phyloP scores from a whole-genome alignment of 805 yeast genomes.

The Yamadazyma insecticola region DNA sequence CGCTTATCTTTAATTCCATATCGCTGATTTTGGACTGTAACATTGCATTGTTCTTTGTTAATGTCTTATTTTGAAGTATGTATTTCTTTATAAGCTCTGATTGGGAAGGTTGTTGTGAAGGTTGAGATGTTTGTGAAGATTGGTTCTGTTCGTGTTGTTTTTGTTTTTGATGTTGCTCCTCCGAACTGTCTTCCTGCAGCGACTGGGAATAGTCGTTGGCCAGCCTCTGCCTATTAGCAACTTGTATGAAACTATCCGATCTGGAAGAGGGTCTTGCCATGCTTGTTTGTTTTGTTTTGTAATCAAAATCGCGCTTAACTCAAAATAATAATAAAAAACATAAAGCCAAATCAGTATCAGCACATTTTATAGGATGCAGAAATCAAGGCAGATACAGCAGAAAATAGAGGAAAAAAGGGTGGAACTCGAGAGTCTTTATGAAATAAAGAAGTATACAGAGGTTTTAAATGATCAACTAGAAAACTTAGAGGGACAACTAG shows the following conservation, averaged over 20 bases:
- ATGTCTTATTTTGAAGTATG: slow-evolving; percentile 37
- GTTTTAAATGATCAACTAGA: slow-evolving; percentile 44
- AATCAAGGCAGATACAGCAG: slow-evolving; percentile 13
- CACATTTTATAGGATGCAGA: slow-evolving; percentile 9
- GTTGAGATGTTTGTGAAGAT: too few species aligned
- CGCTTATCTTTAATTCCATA: slow-evolving; percentile 48
- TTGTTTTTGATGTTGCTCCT: not conserved
- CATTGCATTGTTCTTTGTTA: slow-evolving; percentile 56
- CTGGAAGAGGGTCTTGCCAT: slow-evolving; percentile 18
- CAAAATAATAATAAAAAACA: not conserved
- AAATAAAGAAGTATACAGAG: slow-evolving; percentile 43
- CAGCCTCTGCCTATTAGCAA: slow-evolving; percentile 8
- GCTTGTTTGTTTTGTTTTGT: slow-evolving; percentile 1
- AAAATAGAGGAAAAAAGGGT: slow-evolving; percentile 42
- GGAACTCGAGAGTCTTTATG: slow-evolving; percentile 48
- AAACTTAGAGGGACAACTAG: slow-evolving; percentile 44
- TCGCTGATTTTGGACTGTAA: slow-evolving; percentile 48
- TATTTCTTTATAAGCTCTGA: not conserved
- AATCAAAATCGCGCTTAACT: not conserved
- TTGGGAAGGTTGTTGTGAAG: not conserved
- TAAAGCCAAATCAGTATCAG: not conserved
- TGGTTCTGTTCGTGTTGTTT: too few species aligned
- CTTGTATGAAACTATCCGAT: slow-evolving; percentile 12
- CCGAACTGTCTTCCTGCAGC: slow-evolving; percentile 1
- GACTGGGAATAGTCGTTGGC: too few species aligned